A percentile compares a stretch with the other conserved stretches of the same genome.
Conservation (phyloP, 257 asterid species). For the Nicotiana noctiflora region DNA sequence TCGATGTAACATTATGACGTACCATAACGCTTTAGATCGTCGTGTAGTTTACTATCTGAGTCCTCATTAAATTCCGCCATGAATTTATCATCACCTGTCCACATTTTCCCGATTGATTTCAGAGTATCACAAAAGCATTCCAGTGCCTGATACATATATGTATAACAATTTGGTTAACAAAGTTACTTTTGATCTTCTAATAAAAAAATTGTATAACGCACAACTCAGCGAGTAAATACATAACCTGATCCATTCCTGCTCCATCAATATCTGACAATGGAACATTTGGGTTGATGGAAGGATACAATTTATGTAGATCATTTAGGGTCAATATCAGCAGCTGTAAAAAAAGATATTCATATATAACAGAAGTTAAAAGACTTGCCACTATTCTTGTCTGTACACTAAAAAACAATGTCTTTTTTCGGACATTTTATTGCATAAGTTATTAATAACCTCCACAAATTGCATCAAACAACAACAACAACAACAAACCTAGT, state of each 20-base stretch:
- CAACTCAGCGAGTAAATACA: background rate
- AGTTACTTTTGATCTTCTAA: background rate
- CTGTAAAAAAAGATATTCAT: constrained; percentile 26
- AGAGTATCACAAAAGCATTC: constrained; percentile 50
- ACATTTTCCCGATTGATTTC: constrained; percentile 56
- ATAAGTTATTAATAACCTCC: background rate
- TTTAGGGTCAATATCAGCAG: constrained; percentile 55
- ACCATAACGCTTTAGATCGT: constrained; percentile 42
- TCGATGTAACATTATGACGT: background rate
- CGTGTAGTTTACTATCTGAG: constrained; percentile 23
- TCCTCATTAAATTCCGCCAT: constrained; percentile 42
- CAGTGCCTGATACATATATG: constrained; percentile 39
- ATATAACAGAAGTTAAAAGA: background rate
- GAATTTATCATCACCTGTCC: constrained; percentile 65
- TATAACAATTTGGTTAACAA: background rate
- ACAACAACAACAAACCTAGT: too few relatives aligned
- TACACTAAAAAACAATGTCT: background rate
- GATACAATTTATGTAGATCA: constrained; percentile 47
- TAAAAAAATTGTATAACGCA: background rate
- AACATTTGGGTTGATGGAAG: constrained; percentile 23
- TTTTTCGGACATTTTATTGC: background rate
- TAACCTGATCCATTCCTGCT: constrained; percentile 58
- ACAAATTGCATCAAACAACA: background rate
- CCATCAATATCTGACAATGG: constrained; percentile 31
- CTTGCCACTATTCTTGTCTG: background rate